These are phyloP conservation scores for Laguncularia racemosa DNA, from an alignment of 345 rosid genomes.

Conservation along the genomic window DNA sequence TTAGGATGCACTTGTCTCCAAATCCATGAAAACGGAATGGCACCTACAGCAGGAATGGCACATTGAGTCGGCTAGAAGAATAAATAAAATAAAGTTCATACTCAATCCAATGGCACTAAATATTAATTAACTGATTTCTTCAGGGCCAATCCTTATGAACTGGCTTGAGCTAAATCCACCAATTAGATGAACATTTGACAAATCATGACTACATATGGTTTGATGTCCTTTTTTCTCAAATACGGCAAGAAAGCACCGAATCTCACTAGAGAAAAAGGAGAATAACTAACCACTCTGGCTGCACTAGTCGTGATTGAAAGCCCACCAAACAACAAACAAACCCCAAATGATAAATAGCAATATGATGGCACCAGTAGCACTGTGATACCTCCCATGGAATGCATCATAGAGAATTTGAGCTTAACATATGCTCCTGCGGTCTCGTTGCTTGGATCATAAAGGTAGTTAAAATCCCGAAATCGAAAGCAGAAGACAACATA, in stretches of 20 bases:
- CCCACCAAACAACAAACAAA: slow-evolving; percentile 58
- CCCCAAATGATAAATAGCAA: slow-evolving; percentile 53
- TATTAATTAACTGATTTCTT: too few relatives aligned
- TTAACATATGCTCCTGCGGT: slow-evolving; percentile 45
- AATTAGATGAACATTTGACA: too few relatives aligned
- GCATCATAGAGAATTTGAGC: slow-evolving; percentile 63
- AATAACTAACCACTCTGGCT: slow-evolving; percentile 43
- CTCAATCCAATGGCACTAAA: too few relatives aligned
- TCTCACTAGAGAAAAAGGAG: not conserved
- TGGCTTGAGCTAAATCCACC: too few relatives aligned
- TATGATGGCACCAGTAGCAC: slow-evolving; percentile 43
- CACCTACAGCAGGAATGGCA: slow-evolving; percentile 23
- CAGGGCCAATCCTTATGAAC: too few relatives aligned
- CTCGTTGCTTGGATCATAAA: slow-evolving; percentile 47
- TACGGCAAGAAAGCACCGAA: not conserved
- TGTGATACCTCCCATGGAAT: slow-evolving; percentile 55
- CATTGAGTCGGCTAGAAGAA: too few relatives aligned
- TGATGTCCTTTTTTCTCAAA: too few relatives aligned
- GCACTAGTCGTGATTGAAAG: slow-evolving; percentile 62
- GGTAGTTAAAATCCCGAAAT: slow-evolving; percentile 33
- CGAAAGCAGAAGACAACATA: not conserved
- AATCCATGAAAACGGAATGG: slow-evolving; percentile 40
- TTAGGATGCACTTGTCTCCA: slow-evolving; percentile 55
- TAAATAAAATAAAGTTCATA: too few relatives aligned
- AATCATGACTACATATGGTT: too few relatives aligned